These are phyloP conservation scores for Saitoella complicata DNA, from an alignment of 805 yeast genomes.

Conservation along the genomic window DNA sequence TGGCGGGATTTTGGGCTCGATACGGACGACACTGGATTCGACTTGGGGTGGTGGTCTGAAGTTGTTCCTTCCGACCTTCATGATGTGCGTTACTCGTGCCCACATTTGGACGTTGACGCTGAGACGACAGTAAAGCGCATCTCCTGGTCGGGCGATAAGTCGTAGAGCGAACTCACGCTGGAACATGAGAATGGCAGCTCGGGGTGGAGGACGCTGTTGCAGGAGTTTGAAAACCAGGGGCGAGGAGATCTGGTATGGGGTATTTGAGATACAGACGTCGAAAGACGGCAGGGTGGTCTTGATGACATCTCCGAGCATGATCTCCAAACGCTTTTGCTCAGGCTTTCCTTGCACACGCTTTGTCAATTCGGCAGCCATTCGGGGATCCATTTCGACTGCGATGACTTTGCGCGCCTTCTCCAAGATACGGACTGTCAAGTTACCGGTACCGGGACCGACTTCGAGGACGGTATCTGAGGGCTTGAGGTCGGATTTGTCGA, in stretches of 20 bases:
- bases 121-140: slow-evolving; percentile 73
- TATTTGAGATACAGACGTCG: slow-evolving; percentile 90
- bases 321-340: slow-evolving; percentile 76
- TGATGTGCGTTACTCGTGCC: slow-evolving; percentile 96
- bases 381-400: slow-evolving; percentile 97
- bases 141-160: slow-evolving; percentile 92
- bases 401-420: slow-evolving; percentile 89
- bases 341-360: slow-evolving; percentile 98
- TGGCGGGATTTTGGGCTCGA: slow-evolving; percentile 81
- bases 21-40: slow-evolving; percentile 87
- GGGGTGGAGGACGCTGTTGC: slow-evolving; percentile 83
- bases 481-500: slow-evolving; percentile 82
- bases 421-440: slow-evolving; percentile 77
- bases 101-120: slow-evolving; percentile 98
- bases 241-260: slow-evolving; percentile 94
- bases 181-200: slow-evolving; percentile 91
- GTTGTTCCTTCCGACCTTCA: slow-evolving; percentile 95
- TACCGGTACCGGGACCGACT: slow-evolving; percentile 99
- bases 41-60: slow-evolving; percentile 98
- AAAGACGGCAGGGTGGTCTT: slow-evolving; percentile 88
- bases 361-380: slow-evolving; percentile 97
- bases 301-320: slow-evolving; percentile 87
- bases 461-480: slow-evolving; percentile 89
- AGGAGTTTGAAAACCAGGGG: slow-evolving; percentile 87
- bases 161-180: slow-evolving; percentile 94